A percentile compares a stretch with the other conserved stretches of the same genome.
Evolutionary conservation across 2,329 filamentous ascomycete genomes (phyloP).

Genomic region (Ophiostoma piceae): DNA sequence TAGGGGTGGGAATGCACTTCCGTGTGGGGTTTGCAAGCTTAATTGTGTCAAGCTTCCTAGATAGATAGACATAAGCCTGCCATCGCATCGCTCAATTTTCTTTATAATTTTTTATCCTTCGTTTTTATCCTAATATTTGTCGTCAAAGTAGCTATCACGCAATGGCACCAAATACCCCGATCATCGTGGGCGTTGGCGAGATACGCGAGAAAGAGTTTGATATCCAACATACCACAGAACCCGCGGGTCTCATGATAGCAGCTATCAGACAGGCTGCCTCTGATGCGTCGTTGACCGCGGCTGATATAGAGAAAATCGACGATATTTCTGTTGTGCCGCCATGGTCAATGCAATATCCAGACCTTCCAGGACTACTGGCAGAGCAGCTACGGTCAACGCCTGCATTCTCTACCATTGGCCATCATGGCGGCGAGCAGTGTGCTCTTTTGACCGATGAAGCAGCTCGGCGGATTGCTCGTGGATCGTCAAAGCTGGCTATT

Average conservation of each 20-base stretch:
- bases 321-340: conserved; percentile 23
- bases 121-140: background rate
- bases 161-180: conserved; percentile 20
- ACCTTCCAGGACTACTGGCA: conserved; percentile 20
- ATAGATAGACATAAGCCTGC: background rate
- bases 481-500: conserved; percentile 21
- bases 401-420: background rate
- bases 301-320: conserved; percentile 12
- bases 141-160: background rate
- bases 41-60: background rate
- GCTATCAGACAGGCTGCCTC: conserved; percentile 18
- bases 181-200: conserved; percentile 24
- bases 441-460: conserved; percentile 21
- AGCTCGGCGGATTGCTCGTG: conserved; percentile 15
- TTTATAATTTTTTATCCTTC: background rate
- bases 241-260: conserved; percentile 20
- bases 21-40: background rate
- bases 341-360: conserved; percentile 22
- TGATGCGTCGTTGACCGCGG: background rate
- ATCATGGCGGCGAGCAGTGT: conserved; percentile 24
- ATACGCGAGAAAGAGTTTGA: conserved; percentile 21
- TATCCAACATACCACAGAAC: conserved; percentile 15
- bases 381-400: conserved; percentile 2
- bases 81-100: background rate
- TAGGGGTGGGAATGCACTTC: background rate